These are phyloP conservation scores for Globisporangium takayamanum DNA, from an alignment of 352 stramenopile genomes.

Conservation along the genomic window DNA sequence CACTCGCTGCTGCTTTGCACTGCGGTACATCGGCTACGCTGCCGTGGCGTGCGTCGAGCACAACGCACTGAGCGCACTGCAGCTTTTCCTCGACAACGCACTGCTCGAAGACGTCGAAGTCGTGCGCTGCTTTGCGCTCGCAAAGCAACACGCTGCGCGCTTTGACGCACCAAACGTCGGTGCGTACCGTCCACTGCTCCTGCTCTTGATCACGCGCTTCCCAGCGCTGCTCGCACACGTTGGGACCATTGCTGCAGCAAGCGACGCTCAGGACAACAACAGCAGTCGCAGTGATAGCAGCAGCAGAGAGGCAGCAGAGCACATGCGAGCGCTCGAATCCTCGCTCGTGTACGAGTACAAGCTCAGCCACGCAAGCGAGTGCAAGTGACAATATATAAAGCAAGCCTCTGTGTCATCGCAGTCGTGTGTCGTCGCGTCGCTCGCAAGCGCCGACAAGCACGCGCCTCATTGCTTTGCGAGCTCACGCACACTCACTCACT, in stretches of 20 bases:
- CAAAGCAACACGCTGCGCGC: conserved; percentile 25
- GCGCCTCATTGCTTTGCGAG: too few species aligned
- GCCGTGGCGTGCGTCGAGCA: conserved; percentile 37
- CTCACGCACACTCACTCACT: background rate
- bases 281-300: conserved; percentile 1
- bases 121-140: conserved; percentile 25
- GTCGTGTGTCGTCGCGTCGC: background rate
- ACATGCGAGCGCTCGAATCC: conserved; percentile 30
- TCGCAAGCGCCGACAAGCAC: background rate
- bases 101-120: conserved; percentile 36
- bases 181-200: conserved; percentile 31
- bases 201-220: conserved; percentile 26
- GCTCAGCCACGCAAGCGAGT: conserved; percentile 13
- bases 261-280: background rate
- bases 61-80: conserved; percentile 25
- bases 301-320: conserved; percentile 1
- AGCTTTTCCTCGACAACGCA: conserved; percentile 18
- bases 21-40: conserved; percentile 37
- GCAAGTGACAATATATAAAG: background rate
- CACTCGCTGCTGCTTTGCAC: conserved; percentile 28
- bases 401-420: background rate
- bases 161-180: conserved; percentile 24
- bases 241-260: conserved; percentile 5
- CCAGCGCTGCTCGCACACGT: conserved; percentile 20
- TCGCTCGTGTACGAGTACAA: conserved; percentile 54